phyloP scores from a whole-genome alignment of 2,329 filamentous ascomycete species.

The Neonectria neomacrospora region DNA sequence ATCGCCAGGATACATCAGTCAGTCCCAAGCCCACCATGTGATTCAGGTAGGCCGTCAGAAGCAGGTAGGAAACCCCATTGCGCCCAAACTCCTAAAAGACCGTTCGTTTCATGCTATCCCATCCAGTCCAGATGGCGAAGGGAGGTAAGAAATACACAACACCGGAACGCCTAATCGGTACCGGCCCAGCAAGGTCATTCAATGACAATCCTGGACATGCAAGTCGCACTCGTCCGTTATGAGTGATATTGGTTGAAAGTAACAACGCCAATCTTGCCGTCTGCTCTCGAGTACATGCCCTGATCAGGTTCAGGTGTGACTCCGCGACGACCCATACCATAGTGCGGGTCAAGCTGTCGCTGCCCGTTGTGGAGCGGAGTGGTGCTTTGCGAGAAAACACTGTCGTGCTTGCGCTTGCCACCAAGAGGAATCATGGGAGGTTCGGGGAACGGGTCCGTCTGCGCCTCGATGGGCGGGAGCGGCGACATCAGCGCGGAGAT shows the following conservation, averaged over 20 bases:
- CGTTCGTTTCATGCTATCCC: constrained; percentile 36
- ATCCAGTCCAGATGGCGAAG: constrained; percentile 26
- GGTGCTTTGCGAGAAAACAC: constrained; percentile 48
- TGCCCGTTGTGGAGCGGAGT: constrained; percentile 52
- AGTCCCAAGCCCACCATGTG: constrained; percentile 12
- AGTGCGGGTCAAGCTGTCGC: constrained; percentile 51
- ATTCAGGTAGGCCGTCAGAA: constrained; percentile 10
- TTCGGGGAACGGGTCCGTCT: constrained; percentile 45
- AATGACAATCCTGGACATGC: not conserved
- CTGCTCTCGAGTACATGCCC: constrained; percentile 50
- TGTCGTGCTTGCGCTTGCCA: constrained; percentile 53
- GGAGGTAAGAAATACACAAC: constrained; percentile 42
- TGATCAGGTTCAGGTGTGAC: constrained; percentile 45
- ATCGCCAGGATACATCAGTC: constrained; percentile 23
- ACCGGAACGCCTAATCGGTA: constrained; percentile 37
- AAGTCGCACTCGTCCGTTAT: constrained; percentile 9
- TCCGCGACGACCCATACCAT: constrained; percentile 37
- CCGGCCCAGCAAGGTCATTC: constrained; percentile 26
- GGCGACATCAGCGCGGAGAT: constrained; percentile 51
- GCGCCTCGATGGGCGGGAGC: constrained; percentile 50
- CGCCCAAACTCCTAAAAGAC: constrained; percentile 43
- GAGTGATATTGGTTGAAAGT: constrained; percentile 47
- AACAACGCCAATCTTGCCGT: constrained; percentile 47
- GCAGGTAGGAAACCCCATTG: constrained; percentile 20
- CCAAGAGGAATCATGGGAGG: constrained; percentile 44